These are phyloP conservation scores for Fraxinus angustifolia DNA, from an alignment of 305 asterid species.

Conservation along the genomic window DNA sequence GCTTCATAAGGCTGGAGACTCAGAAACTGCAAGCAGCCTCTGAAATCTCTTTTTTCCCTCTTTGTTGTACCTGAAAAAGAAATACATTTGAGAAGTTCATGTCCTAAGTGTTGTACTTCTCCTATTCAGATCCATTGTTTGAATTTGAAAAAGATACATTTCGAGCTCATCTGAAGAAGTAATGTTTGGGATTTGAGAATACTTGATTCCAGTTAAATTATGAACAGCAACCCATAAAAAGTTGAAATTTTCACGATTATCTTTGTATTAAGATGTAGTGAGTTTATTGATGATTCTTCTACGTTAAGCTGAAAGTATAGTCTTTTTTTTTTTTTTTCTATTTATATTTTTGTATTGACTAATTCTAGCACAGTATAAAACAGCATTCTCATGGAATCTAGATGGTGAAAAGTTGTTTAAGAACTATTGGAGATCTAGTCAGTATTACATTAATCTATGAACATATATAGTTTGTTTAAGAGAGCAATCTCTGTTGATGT, in stretches of 20 bases:
- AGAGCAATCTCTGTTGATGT: background rate
- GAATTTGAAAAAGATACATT: background rate
- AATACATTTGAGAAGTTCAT: background rate
- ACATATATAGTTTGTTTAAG: background rate
- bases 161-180: background rate
- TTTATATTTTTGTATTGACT: background rate
- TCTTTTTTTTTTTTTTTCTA: background rate
- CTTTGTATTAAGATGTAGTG: background rate
- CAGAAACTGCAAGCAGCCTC: background rate
- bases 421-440: background rate
- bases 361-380: background rate
- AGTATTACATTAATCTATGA: background rate
- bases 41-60: background rate
- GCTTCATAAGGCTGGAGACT: background rate
- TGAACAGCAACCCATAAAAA: background rate
- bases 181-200: background rate
- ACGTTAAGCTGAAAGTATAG: background rate
- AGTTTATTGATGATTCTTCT: background rate
- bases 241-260: background rate
- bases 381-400: background rate
- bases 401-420: background rate
- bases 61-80: background rate
- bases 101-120: background rate
- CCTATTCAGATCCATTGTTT: constrained; percentile 5
- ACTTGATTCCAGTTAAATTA: background rate